Evolutionary conservation across 129 eudicot species (phyloP), one percentile per base, ranked within the genome.

Genomic region (Flaveria bidentis): DNA sequence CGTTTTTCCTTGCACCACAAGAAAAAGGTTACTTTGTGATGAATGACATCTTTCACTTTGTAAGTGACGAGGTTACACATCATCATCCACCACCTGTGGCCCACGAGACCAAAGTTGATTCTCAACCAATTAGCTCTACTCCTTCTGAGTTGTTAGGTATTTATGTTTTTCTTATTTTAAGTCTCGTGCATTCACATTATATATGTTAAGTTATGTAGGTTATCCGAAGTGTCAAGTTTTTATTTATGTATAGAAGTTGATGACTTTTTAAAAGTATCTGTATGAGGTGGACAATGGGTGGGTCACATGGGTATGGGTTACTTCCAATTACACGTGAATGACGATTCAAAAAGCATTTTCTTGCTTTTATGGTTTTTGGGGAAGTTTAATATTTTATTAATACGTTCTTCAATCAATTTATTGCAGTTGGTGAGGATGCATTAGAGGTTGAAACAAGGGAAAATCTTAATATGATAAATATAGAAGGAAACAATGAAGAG

Each of bases 1-100:
- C 94, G 11, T 95, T 95, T 81, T 84, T 95, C 69, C 96, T 95
- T 82, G 97, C 99, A 55, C 97, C 99, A 23, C 97, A 95, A 62
- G 97, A 95, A 82, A 91, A 86, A 67, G 99, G 97, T 16, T 95
- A 84, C 75, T 95, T 84, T 86, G 95, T 95, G 47, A 83, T 89
- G 78, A 95, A 95, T 78, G 99, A 95, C 71, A 81, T 95, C 74
- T 91, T 95, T 73, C 96, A 95, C 60, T 88, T 87, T 85, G 80
- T 82, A 56, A 87, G 78, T 71, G 96, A 89, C 23, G 94, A 85
- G 63, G 81, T 70, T 20, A 44, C 76, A 17, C 79, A 82, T 73
- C 96, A 91, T 72, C 82, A 75, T 73, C 82, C 87, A 74, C 75
- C 61, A 23, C 80, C 87, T 15, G 61, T 50, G 33, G 72, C 80